A percentile compares a stretch with the other conserved stretches of the same genome.
phyloP scores from a whole-genome alignment of 1,284 basidiomycete species.

The Pseudozyma sp. region DNA sequence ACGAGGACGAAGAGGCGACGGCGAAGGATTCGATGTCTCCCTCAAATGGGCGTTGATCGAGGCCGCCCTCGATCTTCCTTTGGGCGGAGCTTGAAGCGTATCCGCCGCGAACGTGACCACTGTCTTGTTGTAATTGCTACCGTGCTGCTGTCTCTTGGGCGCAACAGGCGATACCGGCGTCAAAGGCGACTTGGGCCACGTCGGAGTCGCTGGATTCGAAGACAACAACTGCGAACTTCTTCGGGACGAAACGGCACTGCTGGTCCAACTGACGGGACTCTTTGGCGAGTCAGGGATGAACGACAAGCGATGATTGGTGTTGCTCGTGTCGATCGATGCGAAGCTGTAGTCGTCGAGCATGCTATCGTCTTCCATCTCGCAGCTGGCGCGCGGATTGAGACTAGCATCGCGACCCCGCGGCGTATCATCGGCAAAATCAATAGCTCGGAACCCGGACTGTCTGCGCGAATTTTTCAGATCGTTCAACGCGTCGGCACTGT shows the following conservation, averaged over 20 bases:
- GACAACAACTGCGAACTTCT: conserved; percentile 32
- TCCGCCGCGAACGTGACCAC: conserved; percentile 25
- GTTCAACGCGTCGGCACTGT: conserved; percentile 1
- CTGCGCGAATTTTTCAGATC: neutral
- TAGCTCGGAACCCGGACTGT: conserved; percentile 30
- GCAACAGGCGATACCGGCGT: conserved; percentile 27
- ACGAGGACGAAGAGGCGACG: conserved; percentile 18
- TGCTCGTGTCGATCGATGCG: conserved; percentile 24
- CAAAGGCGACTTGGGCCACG: conserved; percentile 41
- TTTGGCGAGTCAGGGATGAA: conserved; percentile 23
- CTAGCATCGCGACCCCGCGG: conserved; percentile 35
- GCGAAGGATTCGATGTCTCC: conserved; percentile 1
- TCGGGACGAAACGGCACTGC: conserved; percentile 14
- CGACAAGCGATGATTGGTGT: conserved; percentile 32
- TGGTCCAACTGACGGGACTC: conserved; percentile 24
- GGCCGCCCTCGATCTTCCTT: conserved; percentile 18
- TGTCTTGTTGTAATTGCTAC: conserved; percentile 2
- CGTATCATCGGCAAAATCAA: conserved; percentile 45
- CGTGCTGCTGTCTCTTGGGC: conserved; percentile 1
- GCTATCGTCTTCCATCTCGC: conserved; percentile 35
- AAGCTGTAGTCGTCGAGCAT: conserved; percentile 42
- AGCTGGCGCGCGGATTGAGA: conserved; percentile 8
- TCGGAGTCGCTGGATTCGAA: conserved; percentile 26
- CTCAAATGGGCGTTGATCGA: conserved; percentile 20
- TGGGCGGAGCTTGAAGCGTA: conserved; percentile 12